Evolutionary conservation across 495 filamentous ascomycete species (phyloP).

Genomic region (Symbiotaphrina buchneri): DNA sequence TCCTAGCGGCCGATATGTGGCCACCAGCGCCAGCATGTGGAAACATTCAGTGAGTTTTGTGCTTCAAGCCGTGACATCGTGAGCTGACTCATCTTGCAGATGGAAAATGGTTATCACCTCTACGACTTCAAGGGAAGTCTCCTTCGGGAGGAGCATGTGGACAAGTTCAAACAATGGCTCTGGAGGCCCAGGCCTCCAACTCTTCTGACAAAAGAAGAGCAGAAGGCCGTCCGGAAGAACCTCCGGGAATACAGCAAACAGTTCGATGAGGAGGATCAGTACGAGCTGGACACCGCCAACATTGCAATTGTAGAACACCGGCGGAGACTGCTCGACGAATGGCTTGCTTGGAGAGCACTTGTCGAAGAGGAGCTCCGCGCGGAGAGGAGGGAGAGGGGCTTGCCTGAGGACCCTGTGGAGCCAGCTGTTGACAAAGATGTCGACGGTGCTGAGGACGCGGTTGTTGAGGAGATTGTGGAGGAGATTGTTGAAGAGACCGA

Average conservation of each 20-base stretch:
- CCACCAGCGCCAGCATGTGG: conserved; percentile 79
- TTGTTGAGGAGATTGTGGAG: conserved; percentile 77
- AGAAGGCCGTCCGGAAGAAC: conserved; percentile 95
- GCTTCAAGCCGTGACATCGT: no score
- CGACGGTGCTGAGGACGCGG: conserved; percentile 25
- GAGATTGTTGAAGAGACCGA: conserved; percentile 88
- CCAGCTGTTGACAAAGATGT: conserved; percentile 23
- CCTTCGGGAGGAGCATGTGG: conserved; percentile 77
- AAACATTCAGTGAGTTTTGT: conserved; percentile 60
- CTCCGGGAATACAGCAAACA: conserved; percentile 84
- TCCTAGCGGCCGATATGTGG: conserved; percentile 81
- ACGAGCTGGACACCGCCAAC: conserved; percentile 78
- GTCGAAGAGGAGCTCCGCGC: conserved; percentile 50
- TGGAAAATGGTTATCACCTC: conserved; percentile 97
- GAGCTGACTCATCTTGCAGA: conserved; percentile 34
- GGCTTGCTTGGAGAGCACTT: conserved; percentile 61
- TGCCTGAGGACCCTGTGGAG: conserved; percentile 39
- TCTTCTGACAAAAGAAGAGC: conserved; percentile 79
- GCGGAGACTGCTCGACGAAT: conserved; percentile 67
- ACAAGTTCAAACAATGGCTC: conserved; percentile 90
- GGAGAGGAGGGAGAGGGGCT: conserved; percentile 43
- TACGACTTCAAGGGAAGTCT: conserved; percentile 88
- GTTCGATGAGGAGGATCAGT: conserved; percentile 88
- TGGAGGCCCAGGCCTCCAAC: conserved; percentile 87
- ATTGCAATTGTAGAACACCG: conserved; percentile 78